Evolutionary conservation across 2,329 filamentous ascomycete species (phyloP), one percentile per base, ranked within the genome.

Genomic region (Dactylonectria estremocensis): DNA sequence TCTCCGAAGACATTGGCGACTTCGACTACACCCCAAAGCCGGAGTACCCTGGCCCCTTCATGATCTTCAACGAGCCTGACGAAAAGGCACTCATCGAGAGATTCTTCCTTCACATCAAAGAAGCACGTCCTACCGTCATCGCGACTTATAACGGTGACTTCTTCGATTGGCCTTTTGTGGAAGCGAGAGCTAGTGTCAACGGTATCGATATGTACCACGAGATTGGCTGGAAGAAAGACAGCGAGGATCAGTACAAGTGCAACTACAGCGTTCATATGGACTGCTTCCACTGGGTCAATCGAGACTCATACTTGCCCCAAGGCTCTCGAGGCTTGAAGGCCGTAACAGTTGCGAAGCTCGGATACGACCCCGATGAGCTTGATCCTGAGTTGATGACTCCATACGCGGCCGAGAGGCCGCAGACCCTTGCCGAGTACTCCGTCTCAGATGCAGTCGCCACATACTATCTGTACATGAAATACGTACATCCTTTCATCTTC

Each of bases 131-230:
- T 1, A 98, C 95, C 0, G 95, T 99, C 64, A 99, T 99, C 80
- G 95, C 97, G 40, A 99, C 96, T n/a, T 99, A 99, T 87, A 99
- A 99, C 94, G 96, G 96, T 84, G 96, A 99, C 85, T 99, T 99
- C 80, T 99, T 99, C 91, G 96, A 99, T 91, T 99, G 96, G 96
- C 95, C 96, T 0, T 99, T 97, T 78, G 95, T 99, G 24, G 96
- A 99, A 84, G 91, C 96, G 50, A 88, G 96, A 83, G 94, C 97
- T 31, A 97, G 95, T 78, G 89, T 98, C 72, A 92, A 97, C 74
- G 96, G 97, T 33, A 98, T 99, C 79, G 96, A 99, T 81, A 98
- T 99, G 96, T 99, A 99, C 82, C 93, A 92, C 70, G 97, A 99
- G 80, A 99, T 98, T 76, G 96, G 96, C 5, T 99, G 97, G 88